Percentiles rank a stretch among this genome's conserved stretches.
Evolutionary conservation across 2,329 filamentous ascomycete genomes (phyloP).

Genomic region (Fonsecaea monophora): DNA sequence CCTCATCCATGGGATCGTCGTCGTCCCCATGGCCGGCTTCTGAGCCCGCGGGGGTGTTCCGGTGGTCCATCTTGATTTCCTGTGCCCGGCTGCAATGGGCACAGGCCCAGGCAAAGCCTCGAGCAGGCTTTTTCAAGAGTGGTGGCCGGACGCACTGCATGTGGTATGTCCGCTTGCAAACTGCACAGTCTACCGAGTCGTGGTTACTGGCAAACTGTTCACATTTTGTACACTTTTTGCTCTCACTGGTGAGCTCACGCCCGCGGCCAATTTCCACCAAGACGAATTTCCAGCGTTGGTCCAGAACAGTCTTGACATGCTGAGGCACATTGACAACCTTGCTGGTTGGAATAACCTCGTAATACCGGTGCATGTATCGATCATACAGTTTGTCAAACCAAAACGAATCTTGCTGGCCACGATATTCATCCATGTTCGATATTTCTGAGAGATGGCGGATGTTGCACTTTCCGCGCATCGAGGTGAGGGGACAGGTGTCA

Average conservation of each 20-base stretch:
- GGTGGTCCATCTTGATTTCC: slow-evolving; percentile 87
- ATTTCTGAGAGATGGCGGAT: slow-evolving; percentile 91
- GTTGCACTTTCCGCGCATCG: slow-evolving; percentile 89
- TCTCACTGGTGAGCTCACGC: slow-evolving; percentile 93
- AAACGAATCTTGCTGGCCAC: slow-evolving; percentile 84
- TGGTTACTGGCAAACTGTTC: slow-evolving; percentile 86
- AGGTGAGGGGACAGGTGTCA: slow-evolving; percentile 89
- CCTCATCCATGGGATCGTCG: slow-evolving; percentile 69
- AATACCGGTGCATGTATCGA: slow-evolving; percentile 96
- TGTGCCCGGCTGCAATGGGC: slow-evolving; percentile 95
- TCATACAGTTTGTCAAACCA: slow-evolving; percentile 99
- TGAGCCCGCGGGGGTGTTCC: slow-evolving; percentile 77
- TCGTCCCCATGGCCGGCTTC: slow-evolving; percentile 61
- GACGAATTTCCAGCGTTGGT: slow-evolving; percentile 96
- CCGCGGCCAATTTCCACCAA: slow-evolving; percentile 91
- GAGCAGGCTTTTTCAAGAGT: slow-evolving; percentile 91
- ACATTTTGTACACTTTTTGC: slow-evolving; percentile 95
- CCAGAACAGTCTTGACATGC: slow-evolving; percentile 92
- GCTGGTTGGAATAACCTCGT: slow-evolving; percentile 91
- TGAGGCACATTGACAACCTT: slow-evolving; percentile 95
- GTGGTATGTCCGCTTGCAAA: slow-evolving; percentile 94
- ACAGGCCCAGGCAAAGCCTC: slow-evolving; percentile 98
- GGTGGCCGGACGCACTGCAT: slow-evolving; percentile 97
- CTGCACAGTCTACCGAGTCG: slow-evolving; percentile 95
- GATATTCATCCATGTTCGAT: slow-evolving; percentile 78